Evolutionary conservation across 1,284 basidiomycete species (phyloP).

Genomic region (Pulchroboletus neoregius): DNA sequence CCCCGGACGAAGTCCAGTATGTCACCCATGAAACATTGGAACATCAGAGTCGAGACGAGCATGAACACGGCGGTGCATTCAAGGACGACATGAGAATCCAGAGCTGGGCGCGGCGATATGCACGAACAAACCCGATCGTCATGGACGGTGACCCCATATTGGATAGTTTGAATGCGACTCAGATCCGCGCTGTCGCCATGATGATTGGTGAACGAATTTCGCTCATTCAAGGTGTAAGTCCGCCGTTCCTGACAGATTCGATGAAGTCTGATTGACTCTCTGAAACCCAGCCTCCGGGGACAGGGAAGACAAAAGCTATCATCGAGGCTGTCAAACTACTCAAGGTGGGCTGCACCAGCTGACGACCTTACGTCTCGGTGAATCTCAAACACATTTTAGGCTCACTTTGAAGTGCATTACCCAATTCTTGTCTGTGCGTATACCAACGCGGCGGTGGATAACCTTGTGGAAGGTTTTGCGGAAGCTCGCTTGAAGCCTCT

Average conservation of each 20-base stretch:
- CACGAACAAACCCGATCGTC: slow-evolving; percentile 54
- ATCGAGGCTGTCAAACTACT: slow-evolving; percentile 81
- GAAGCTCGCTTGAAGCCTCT: slow-evolving; percentile 66
- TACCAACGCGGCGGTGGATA: slow-evolving; percentile 94
- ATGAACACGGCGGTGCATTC: slow-evolving; percentile 49
- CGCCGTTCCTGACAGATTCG: neutral
- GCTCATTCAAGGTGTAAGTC: slow-evolving; percentile 82
- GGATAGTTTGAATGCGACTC: slow-evolving; percentile 67
- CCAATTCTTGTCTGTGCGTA: slow-evolving; percentile 89
- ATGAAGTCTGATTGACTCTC: slow-evolving; percentile 3
- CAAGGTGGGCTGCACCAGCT: slow-evolving; percentile 48
- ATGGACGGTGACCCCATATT: slow-evolving; percentile 81
- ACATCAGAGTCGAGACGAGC: slow-evolving; percentile 30
- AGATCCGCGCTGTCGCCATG: slow-evolving; percentile 78
- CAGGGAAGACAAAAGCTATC: slow-evolving; percentile 92
- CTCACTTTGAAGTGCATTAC: slow-evolving; percentile 77
- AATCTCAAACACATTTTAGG: slow-evolving; percentile 33
- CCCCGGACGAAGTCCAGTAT: slow-evolving; percentile 37
- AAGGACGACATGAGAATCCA: slow-evolving; percentile 66
- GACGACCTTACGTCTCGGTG: neutral
- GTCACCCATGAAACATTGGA: slow-evolving; percentile 34
- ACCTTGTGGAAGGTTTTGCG: slow-evolving; percentile 76
- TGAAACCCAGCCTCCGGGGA: slow-evolving; percentile 78
- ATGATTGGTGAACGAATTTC: slow-evolving; percentile 81
- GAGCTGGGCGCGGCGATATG: slow-evolving; percentile 73